phyloP scores from a whole-genome alignment of 441 rosid species.

The Pelargonium hybrid region DNA sequence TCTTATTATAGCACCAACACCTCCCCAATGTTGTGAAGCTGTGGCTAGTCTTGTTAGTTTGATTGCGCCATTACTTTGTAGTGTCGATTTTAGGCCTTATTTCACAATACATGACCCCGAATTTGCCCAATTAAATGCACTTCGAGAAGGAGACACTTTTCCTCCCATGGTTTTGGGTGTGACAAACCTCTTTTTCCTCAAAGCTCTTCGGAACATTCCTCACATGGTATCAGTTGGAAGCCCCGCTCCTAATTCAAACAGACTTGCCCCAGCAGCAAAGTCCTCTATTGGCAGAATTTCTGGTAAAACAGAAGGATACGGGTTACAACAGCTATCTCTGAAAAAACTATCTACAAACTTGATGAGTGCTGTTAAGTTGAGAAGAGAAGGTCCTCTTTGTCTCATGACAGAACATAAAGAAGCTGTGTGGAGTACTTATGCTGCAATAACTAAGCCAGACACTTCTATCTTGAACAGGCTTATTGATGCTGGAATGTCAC shows the following conservation, averaged over 20 bases:
- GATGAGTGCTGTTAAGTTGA: constrained; percentile 68
- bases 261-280: constrained; percentile 41
- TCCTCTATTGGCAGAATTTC: constrained; percentile 53
- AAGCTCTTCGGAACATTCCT: constrained; percentile 80
- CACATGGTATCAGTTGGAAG: constrained; percentile 89
- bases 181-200: constrained; percentile 88
- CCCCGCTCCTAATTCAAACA: constrained; percentile 51
- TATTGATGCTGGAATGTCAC: constrained; percentile 87
- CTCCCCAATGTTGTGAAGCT: constrained; percentile 94
- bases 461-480: constrained; percentile 90
- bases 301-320: constrained; percentile 61
- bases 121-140: constrained; percentile 56
- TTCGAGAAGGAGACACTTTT: constrained; percentile 62
- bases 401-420: constrained; percentile 98
- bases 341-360: constrained; percentile 72
- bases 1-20: constrained; percentile 88
- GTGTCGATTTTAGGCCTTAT: constrained; percentile 93
- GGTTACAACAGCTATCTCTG: constrained; percentile 68
- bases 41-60: constrained; percentile 93
- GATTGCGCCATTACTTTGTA: constrained; percentile 75
- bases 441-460: constrained; percentile 82
- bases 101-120: constrained; percentile 94
- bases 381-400: constrained; percentile 92
- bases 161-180: constrained; percentile 94
- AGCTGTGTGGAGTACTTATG: constrained; percentile 84